Conservation (phyloP, 2,329 filamentous ascomycete species). For the Scopulariopsis brevicaulis region DNA sequence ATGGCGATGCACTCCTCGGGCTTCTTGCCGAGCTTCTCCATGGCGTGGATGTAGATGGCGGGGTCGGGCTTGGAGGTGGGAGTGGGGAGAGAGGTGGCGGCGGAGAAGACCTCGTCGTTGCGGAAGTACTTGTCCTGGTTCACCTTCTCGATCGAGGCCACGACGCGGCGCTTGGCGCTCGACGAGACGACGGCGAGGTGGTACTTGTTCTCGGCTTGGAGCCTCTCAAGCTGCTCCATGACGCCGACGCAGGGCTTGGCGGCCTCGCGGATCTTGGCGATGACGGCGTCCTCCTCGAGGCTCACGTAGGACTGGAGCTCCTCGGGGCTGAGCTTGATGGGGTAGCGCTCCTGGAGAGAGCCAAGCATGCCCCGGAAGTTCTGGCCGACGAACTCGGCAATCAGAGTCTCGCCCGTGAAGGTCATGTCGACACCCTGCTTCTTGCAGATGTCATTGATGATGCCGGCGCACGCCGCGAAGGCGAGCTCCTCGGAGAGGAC, state of each 20-base stretch:
- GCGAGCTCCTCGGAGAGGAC: slow-evolving; percentile 84
- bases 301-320: slow-evolving; percentile 66
- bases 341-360: slow-evolving; percentile 63
- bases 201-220: slow-evolving; percentile 52
- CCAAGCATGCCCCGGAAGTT: slow-evolving; percentile 91
- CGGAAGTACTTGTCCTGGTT: slow-evolving; percentile 71
- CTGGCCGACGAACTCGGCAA: slow-evolving; percentile 81
- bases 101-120: slow-evolving; percentile 66
- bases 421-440: slow-evolving; percentile 49
- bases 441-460: slow-evolving; percentile 76
- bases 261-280: slow-evolving; percentile 61
- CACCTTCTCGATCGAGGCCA: slow-evolving; percentile 68
- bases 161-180: slow-evolving; percentile 66
- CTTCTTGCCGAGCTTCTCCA: slow-evolving; percentile 60
- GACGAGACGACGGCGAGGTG: slow-evolving; percentile 71
- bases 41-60: slow-evolving; percentile 72
- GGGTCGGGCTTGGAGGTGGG: slow-evolving; percentile 91
- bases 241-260: slow-evolving; percentile 59
- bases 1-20: slow-evolving; percentile 66
- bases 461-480: slow-evolving; percentile 81
- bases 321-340: slow-evolving; percentile 54
- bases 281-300: slow-evolving; percentile 73
- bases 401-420: slow-evolving; percentile 70
- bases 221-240: slow-evolving; percentile 53
- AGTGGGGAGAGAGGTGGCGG: slow-evolving; percentile 63